phyloP scores from a whole-genome alignment of 1,284 basidiomycete genomes.

The Ustilago tritici region DNA sequence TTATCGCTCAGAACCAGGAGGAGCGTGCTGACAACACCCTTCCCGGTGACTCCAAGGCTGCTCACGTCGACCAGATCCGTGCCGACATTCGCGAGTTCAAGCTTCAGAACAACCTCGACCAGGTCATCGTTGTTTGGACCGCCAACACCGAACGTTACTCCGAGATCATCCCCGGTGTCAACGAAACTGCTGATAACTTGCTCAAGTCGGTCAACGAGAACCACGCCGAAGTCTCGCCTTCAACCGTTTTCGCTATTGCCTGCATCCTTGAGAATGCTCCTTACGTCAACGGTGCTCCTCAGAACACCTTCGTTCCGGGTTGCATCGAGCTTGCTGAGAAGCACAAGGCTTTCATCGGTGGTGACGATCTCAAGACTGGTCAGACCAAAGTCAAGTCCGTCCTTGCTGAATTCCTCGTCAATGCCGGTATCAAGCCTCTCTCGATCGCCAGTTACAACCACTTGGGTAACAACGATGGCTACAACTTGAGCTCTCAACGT shows the following conservation, averaged over 20 bases:
- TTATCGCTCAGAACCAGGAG: constrained; percentile 96
- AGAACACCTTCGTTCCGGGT: constrained; percentile 99
- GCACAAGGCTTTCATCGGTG: constrained; percentile 91
- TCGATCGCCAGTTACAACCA: constrained; percentile 98
- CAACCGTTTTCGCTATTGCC: constrained; percentile 93
- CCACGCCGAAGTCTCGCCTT: constrained; percentile 93
- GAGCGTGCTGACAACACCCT: constrained; percentile 93
- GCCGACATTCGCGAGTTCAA: constrained; percentile 95
- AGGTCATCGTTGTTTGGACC: constrained; percentile 92
- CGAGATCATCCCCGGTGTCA: constrained; percentile 91
- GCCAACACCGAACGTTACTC: constrained; percentile 99
- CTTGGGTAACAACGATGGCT: constrained; percentile 97
- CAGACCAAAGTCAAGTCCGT: constrained; percentile 79
- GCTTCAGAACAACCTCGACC: constrained; percentile 81
- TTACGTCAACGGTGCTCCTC: constrained; percentile 97
- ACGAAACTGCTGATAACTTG: constrained; percentile 92
- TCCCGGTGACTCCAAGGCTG: constrained; percentile 85
- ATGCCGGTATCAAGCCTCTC: constrained; percentile 97
- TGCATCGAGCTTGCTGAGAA: constrained; percentile 92
- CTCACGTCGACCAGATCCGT: constrained; percentile 91
- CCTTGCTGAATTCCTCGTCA: constrained; percentile 96
- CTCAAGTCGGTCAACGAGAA: constrained; percentile 84
- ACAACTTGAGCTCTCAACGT: constrained; percentile 86
- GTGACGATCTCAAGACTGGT: constrained; percentile 90
- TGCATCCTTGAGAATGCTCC: constrained; percentile 94